Percentiles rank a stretch among this genome's conserved stretches.
phyloP scores from a whole-genome alignment of 495 filamentous ascomycete species.

The Rostrohypoxylon terebratum region DNA sequence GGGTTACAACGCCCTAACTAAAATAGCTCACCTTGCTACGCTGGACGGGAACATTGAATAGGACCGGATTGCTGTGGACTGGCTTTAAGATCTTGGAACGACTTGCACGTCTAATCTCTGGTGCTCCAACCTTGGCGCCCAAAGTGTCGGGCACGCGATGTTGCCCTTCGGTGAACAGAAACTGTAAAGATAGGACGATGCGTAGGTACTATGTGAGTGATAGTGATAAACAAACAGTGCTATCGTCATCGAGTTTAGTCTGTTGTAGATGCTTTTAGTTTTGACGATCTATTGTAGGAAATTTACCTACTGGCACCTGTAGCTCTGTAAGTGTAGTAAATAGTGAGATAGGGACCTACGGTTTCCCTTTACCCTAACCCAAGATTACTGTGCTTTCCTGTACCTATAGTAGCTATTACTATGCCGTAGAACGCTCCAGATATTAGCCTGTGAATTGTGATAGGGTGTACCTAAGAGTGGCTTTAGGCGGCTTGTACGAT shows the following conservation, averaged over 20 bases:
- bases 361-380: background rate
- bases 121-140: slow-evolving; percentile 39
- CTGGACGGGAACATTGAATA: slow-evolving; percentile 4
- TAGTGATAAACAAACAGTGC: slow-evolving; percentile 14
- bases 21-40: slow-evolving; percentile 26
- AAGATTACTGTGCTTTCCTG: slow-evolving; percentile 3
- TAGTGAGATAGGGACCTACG: background rate
- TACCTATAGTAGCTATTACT: background rate
- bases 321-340: no score
- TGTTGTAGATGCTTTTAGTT: background rate
- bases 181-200: slow-evolving; percentile 20
- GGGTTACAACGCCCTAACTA: slow-evolving; percentile 27
- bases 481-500: slow-evolving; percentile 28
- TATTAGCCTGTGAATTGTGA: slow-evolving; percentile 23
- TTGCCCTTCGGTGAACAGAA: slow-evolving; percentile 30
- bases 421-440: slow-evolving; percentile 5
- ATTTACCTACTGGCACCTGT: background rate
- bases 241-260: slow-evolving; percentile 12
- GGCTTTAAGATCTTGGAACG: slow-evolving; percentile 44
- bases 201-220: slow-evolving; percentile 14
- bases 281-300: slow-evolving; percentile 7
- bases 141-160: slow-evolving; percentile 40
- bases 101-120: slow-evolving; percentile 27
- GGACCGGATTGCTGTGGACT: slow-evolving; percentile 7
- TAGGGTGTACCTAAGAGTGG: slow-evolving; percentile 3